phyloP scores from a whole-genome alignment of 176 grass and related monocot genomes.

The Oryza officinalis region DNA sequence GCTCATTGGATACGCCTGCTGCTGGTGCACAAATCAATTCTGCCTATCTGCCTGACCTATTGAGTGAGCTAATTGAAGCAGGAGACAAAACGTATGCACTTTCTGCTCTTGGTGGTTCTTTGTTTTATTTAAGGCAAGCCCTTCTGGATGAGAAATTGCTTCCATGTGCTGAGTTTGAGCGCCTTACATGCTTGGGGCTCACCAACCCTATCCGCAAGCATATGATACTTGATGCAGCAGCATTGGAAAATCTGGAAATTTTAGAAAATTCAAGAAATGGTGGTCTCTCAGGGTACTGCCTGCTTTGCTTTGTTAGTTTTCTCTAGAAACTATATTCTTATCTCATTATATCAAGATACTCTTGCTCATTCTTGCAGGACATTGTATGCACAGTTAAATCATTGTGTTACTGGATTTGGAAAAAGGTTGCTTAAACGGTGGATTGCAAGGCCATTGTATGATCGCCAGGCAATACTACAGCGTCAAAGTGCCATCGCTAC shows the following conservation, averaged over 20 bases:
- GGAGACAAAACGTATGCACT: constrained; percentile 66
- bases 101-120: constrained; percentile 90
- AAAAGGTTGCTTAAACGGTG: constrained; percentile 90
- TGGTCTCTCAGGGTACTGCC: constrained; percentile 72
- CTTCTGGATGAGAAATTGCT: constrained; percentile 83
- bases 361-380: constrained; percentile 63
- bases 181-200: constrained; percentile 56
- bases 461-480: constrained; percentile 61
- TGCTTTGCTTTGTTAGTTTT: constrained; percentile 30
- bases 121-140: constrained; percentile 93
- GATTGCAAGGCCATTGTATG: constrained; percentile 85
- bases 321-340: constrained; percentile 10
- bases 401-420: constrained; percentile 88
- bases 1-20: constrained; percentile 31
- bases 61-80: constrained; percentile 66
- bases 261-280: constrained; percentile 75
- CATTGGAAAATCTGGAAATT: constrained; percentile 93
- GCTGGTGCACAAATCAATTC: constrained; percentile 21
- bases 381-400: constrained; percentile 92
- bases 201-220: constrained; percentile 52
- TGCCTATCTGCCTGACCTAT: constrained; percentile 51
- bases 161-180: constrained; percentile 80
- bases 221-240: constrained; percentile 94
- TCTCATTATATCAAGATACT: constrained; percentile 23
- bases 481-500: constrained; percentile 76